Evolutionary conservation across 306 rosid genomes (phyloP).

Genomic region (Canavalia gladiata): DNA sequence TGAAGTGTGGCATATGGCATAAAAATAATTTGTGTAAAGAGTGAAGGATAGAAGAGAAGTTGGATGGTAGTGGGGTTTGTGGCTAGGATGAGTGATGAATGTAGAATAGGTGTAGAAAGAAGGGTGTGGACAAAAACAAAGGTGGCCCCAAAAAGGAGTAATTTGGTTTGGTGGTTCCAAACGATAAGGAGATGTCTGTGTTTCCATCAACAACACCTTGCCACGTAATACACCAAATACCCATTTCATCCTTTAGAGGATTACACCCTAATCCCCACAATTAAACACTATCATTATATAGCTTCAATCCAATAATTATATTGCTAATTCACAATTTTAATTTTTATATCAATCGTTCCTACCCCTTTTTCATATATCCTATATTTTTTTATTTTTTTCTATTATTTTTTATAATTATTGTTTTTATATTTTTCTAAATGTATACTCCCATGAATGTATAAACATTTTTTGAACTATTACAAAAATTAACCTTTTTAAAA

Average conservation of each 20-base stretch:
- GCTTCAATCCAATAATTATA: not conserved
- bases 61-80: constrained; percentile 6
- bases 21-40: not conserved
- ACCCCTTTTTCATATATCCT: not conserved
- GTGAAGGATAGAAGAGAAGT: constrained; percentile 42
- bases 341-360: not conserved
- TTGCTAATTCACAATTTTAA: not conserved
- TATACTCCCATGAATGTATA: no score
- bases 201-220: constrained; percentile 32
- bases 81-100: constrained; percentile 43
- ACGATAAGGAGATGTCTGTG: constrained; percentile 38
- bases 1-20: not conserved
- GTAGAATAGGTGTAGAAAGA: constrained; percentile 12
- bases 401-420: no score
- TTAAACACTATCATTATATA: not conserved
- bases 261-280: constrained; percentile 12
- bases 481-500: no score
- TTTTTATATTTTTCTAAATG: no score
- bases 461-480: no score
- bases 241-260: constrained; percentile 27
- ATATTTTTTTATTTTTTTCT: no score
- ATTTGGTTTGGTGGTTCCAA: constrained; percentile 58
- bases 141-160: constrained; percentile 46
- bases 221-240: constrained; percentile 48
- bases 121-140: constrained; percentile 43